Evolutionary conservation across 345 rosid species (phyloP).

Genomic region (Syzygium jambos): DNA sequence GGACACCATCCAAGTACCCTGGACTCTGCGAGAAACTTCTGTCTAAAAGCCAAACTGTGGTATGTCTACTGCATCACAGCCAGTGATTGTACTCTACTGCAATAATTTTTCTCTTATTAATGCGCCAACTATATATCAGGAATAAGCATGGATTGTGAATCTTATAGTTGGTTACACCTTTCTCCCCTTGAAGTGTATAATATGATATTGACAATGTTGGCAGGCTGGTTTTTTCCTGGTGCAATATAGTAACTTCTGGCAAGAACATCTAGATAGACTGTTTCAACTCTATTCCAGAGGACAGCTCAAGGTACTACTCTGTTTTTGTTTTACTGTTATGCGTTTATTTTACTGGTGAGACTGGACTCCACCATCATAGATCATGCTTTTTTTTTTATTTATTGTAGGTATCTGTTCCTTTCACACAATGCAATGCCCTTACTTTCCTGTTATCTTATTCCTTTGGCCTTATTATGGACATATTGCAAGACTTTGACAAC

Average conservation of each 20-base stretch:
- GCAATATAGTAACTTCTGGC: slow-evolving; percentile 73
- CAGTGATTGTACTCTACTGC: neutral
- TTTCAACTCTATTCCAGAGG: slow-evolving; percentile 57
- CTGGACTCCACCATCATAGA: neutral
- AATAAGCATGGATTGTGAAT: neutral
- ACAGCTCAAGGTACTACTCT: slow-evolving; percentile 67
- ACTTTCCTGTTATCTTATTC: neutral
- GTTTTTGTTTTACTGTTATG: neutral
- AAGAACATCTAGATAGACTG: slow-evolving; percentile 60
- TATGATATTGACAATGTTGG: slow-evolving; percentile 1
- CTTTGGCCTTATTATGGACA: neutral
- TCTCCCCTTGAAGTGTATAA: neutral
- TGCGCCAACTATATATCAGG: neutral
- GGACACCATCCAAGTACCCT: slow-evolving; percentile 75
- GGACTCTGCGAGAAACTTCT: slow-evolving; percentile 89
- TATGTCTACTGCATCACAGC: slow-evolving; percentile 15
- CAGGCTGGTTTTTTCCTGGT: slow-evolving; percentile 94
- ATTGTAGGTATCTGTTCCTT: neutral
- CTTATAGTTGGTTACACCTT: neutral
- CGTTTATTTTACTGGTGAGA: neutral
- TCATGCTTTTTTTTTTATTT: neutral
- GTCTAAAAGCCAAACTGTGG: slow-evolving; percentile 95
- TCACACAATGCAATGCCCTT: neutral
- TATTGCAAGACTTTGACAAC: neutral
- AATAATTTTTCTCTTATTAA: neutral